Evolutionary conservation across 176 grass and related monocot species (phyloP).

Genomic region (Musa schizocarpa): DNA sequence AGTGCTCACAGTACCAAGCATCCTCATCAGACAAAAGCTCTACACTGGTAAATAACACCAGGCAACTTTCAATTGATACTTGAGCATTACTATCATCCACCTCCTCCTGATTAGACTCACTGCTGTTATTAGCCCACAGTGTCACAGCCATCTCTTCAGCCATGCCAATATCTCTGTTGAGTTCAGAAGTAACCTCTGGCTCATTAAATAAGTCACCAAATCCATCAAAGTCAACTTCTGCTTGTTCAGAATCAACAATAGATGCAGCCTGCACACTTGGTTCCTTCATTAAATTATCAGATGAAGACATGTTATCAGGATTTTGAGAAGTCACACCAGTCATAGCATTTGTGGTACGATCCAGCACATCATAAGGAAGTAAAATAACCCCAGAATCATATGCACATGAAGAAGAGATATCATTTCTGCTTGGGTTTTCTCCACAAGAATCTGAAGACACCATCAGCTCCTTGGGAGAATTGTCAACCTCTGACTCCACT

Average conservation of each 20-base stretch:
- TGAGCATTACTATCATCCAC: constrained; percentile 64
- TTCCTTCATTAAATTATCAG: constrained; percentile 28
- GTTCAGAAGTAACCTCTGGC: constrained; percentile 67
- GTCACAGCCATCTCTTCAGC: constrained; percentile 57
- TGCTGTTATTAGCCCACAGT: constrained; percentile 55
- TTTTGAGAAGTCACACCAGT: constrained; percentile 26
- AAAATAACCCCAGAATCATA: constrained; percentile 41
- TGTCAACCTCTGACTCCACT: constrained; percentile 19
- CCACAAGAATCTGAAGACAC: constrained; percentile 31
- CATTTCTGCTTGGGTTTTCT: constrained; percentile 32
- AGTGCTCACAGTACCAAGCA: constrained; percentile 44
- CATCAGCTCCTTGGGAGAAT: constrained; percentile 25
- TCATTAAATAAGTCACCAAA: constrained; percentile 88
- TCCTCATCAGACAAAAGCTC: constrained; percentile 64
- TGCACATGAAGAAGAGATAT: constrained; percentile 20
- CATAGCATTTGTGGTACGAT: constrained; percentile 13
- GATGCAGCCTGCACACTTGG: constrained; percentile 20
- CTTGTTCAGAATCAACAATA: constrained; percentile 23
- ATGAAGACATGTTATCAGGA: constrained; percentile 27
- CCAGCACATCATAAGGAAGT: constrained; percentile 52
- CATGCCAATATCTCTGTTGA: constrained; percentile 34
- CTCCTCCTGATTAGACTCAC: constrained; percentile 48
- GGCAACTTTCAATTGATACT: constrained; percentile 72
- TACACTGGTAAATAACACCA: constrained; percentile 65
- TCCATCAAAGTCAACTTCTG: constrained; percentile 55